These are phyloP conservation scores for Ganoderma sinense DNA, from an alignment of 1,284 basidiomycete species.

Conservation along the genomic window DNA sequence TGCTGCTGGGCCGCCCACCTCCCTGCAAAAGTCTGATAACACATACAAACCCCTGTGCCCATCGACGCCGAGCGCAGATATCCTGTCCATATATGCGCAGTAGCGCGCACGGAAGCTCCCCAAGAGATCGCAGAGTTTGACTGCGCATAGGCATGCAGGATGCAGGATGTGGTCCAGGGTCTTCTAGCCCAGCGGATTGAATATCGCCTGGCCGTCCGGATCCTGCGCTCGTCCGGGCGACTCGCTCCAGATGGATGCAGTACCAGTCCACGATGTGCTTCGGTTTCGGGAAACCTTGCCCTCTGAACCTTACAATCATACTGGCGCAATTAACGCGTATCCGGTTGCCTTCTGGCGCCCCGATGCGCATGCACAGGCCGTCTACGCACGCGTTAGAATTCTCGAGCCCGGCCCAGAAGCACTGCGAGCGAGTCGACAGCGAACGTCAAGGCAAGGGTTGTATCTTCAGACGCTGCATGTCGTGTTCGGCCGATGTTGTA, in stretches of 20 bases:
- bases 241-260: neutral
- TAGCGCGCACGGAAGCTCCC: neutral
- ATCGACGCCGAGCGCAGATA: neutral
- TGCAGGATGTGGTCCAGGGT: neutral
- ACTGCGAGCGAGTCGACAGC: neutral
- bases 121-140: neutral
- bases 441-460: neutral
- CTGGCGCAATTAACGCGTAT: neutral
- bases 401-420: conserved; percentile 1
- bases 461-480: neutral
- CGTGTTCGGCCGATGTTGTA: neutral
- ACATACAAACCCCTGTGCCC: neutral
- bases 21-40: neutral
- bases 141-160: neutral
- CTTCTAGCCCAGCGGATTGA: neutral
- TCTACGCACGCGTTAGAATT: neutral
- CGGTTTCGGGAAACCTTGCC: neutral
- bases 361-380: neutral
- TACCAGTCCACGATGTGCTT: neutral
- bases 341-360: neutral
- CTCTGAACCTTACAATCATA: conserved; percentile 5
- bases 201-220: neutral
- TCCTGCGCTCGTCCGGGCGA: neutral
- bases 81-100: neutral
- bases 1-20: neutral